Evolutionary conservation across 257 asterid genomes (phyloP).

Genomic region (Paraleonurus japonicus): DNA sequence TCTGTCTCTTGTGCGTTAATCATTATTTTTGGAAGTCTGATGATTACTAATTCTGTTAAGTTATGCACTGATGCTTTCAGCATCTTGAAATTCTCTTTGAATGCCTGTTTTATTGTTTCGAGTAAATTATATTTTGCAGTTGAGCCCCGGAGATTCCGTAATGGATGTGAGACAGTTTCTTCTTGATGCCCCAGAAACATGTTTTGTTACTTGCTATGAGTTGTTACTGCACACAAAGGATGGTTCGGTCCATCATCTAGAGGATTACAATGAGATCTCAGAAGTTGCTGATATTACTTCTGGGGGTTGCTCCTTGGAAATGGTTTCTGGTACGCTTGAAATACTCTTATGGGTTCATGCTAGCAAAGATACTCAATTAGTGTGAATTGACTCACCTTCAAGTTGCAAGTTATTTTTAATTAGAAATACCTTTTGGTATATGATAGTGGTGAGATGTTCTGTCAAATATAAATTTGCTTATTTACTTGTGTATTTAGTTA

Average conservation of each 20-base stretch:
- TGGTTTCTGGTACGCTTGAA: slow-evolving; percentile 71
- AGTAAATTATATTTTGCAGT: slow-evolving; percentile 51
- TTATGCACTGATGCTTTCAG: slow-evolving; percentile 6
- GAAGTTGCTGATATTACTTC: slow-evolving; percentile 91
- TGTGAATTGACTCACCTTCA: not conserved
- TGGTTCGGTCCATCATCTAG: slow-evolving; percentile 72
- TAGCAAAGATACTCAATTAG: not conserved
- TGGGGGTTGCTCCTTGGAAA: slow-evolving; percentile 87
- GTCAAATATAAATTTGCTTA: not conserved
- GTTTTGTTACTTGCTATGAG: slow-evolving; percentile 92
- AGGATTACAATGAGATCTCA: slow-evolving; percentile 89
- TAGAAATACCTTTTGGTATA: not conserved
- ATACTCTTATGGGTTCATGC: slow-evolving; percentile 1
- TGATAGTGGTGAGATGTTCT: not conserved
- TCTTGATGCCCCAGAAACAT: slow-evolving; percentile 93
- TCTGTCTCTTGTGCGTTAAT: not conserved
- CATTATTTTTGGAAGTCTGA: not conserved
- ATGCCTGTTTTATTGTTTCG: slow-evolving; percentile 15
- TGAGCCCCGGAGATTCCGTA: slow-evolving; percentile 97
- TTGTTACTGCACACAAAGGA: slow-evolving; percentile 76
- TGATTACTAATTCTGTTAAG: slow-evolving; percentile 10
- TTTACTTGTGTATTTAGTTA: slow-evolving; percentile 3
- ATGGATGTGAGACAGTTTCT: slow-evolving; percentile 98
- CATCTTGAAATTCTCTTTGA: slow-evolving; percentile 11
- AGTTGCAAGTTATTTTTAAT: not conserved